Evolutionary conservation across 768 basidiomycete species (phyloP), one percentile per base, ranked within the genome.

Genomic region (Gymnopilus dilepis): DNA sequence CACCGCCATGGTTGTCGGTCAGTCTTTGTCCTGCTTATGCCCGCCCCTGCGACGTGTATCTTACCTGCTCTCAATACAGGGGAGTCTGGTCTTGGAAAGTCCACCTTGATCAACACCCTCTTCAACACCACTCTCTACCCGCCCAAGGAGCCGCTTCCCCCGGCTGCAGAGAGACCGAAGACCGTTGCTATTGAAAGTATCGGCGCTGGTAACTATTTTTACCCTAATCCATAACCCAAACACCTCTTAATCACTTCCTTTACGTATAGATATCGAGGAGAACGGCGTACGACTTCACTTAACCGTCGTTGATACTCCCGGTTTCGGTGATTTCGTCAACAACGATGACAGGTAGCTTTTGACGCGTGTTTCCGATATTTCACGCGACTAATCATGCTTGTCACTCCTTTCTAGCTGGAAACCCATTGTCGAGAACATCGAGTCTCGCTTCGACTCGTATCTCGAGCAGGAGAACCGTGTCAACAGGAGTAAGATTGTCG

Each of bases 281-380:
- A 97, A 92, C 62, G 97, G 96, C 61, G 97, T 99, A 41, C 87
- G 96, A 67, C 87, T 99, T 43, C 95, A 95, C 73, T 80, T 99
- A 59, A 99, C 95, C n/a, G 97, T 99, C 63, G 97, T 99, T 65
- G 97, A 99, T 74, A 99, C 96, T 28, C 97, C 97, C 59, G 97
- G 97, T 33, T 99, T 98, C 72, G 97, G 97, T 63, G 97, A 99
- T 76, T 99, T 97, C 76, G 96, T 99, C 73, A 98, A 99, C 83
- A 99, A 99, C 75, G 94, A 97, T 69, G 95, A 97, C 72, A 95
- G 95, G 95, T 94, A 64, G 66, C 78, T 65, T 52, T 68, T n/a
- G 60, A 37, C 51, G 45, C 47, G 65, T 60, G 40, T 55, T 57
- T 21, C 56, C 56, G 59, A 6, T 58, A 53, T 70, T 42, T 54